Base-by-base conservation (phyloP, 305 asterid species). In the Fraxinus albicans region DNA sequence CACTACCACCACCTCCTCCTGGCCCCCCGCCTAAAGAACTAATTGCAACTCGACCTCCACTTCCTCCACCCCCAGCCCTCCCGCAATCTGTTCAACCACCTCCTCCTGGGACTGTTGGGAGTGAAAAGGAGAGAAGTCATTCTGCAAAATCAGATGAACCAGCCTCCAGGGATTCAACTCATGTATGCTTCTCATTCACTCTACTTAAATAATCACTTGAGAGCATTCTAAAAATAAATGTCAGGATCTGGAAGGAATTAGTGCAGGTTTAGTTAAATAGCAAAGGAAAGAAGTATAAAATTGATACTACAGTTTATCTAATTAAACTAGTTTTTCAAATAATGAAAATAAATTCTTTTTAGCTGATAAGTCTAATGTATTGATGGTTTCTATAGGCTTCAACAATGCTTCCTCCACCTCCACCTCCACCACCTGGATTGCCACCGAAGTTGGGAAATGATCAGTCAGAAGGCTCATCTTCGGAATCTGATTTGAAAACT, bases 21-120 rank as follows among this genome's bases (percentile, higher is more conserved):
- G 97, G 98, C 6, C 97, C 98, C 83, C 95, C 98, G 6, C 97
- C 97, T 27, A 94, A 91, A 85, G 98, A 93, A 86, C 86, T 90
- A 76, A 86, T 88, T 80, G 86, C 88, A 84, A 88, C 33, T 86
- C 92, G 81, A 33, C 85, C 87, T 58, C 83, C 91, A 63, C 90
- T 89, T 82, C 95, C 97, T 79, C 96, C 95, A 21, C 94, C 97
- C 23, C 93, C 91, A 27, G 87, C 89, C 17, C 84, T 87, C 75
- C 91, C 75, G 77, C 93, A 85, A 77, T 86, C 97, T 87, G 81
- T 84, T 83, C 97, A 89, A 82, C 98, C 94, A 44, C 95, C 91
- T 15, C 93, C 92, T 55, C 94, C 95, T 69, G 97, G 97, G 82
- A 87, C 90, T 67, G 81, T 80, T 87, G 88, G 88, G 63, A 85